phyloP scores from a whole-genome alignment of 805 yeast species.

The Candida hungchunana region DNA sequence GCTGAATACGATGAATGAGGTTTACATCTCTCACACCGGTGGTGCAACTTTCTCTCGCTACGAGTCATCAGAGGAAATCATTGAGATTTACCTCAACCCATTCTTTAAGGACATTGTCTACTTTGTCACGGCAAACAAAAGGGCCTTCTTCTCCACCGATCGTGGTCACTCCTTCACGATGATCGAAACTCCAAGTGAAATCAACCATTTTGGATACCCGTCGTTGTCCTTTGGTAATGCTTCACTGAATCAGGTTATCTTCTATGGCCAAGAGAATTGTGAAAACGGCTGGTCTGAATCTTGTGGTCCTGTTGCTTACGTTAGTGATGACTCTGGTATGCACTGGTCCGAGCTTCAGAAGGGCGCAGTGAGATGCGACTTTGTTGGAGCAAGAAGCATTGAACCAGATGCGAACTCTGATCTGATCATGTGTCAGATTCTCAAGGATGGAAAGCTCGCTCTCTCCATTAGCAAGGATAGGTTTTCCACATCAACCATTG shows the following conservation, averaged over 20 bases:
- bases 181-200: conserved; percentile 42
- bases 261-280: conserved; percentile 63
- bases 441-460: conserved; percentile 27
- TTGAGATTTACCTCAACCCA: conserved; percentile 53
- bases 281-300: conserved; percentile 14
- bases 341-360: conserved; percentile 50
- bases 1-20: conserved; percentile 45
- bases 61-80: conserved; percentile 33
- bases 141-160: conserved; percentile 54
- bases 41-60: conserved; percentile 18
- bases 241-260: conserved; percentile 52
- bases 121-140: conserved; percentile 15
- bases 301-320: conserved; percentile 56
- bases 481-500: conserved; percentile 27
- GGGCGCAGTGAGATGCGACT: conserved; percentile 59
- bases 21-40: conserved; percentile 60
- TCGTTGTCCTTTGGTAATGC: conserved; percentile 58
- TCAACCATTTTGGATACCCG: conserved; percentile 41
- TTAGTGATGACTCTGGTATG: conserved; percentile 64
- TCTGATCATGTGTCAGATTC: conserved; percentile 59
- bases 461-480: conserved; percentile 28
- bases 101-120: conserved; percentile 45
- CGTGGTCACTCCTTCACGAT: conserved; percentile 47
- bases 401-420: conserved; percentile 38
- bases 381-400: conserved; percentile 46